Evolutionary conservation across 2,329 filamentous ascomycete species (phyloP).

Genomic region (Neodidymelliopsis sp.): DNA sequence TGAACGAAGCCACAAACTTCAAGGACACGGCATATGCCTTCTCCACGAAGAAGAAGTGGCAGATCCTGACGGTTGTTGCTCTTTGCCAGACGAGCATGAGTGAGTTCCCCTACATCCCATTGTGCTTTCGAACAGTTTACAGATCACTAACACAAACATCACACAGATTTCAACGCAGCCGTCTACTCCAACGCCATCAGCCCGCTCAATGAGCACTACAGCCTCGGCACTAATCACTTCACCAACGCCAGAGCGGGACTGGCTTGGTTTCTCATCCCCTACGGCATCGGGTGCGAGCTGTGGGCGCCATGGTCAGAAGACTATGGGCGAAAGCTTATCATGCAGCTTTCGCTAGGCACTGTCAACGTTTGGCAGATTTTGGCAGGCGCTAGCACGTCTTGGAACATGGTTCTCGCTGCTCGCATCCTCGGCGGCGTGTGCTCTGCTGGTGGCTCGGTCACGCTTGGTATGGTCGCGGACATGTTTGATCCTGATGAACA

Average conservation of each 20-base stretch:
- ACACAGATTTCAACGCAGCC: conserved; percentile 61
- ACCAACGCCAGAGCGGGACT: conserved; percentile 65
- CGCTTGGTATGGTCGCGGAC: conserved; percentile 69
- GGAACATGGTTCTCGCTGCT: conserved; percentile 70
- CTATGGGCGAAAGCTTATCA: conserved; percentile 75
- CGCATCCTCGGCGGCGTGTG: conserved; percentile 47
- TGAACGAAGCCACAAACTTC: conserved; percentile 29
- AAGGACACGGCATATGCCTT: conserved; percentile 55
- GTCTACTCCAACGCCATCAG: conserved; percentile 62
- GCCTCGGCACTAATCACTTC: conserved; percentile 31
- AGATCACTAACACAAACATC: conserved; percentile 40
- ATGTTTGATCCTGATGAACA: conserved; percentile 66
- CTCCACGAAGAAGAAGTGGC: conserved; percentile 61
- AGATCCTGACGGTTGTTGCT: conserved; percentile 60
- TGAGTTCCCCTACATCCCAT: conserved; percentile 47
- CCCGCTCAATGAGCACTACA: conserved; percentile 66
- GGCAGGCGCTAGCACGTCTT: conserved; percentile 67
- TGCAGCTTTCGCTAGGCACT: conserved; percentile 74
- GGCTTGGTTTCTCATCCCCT: conserved; percentile 78
- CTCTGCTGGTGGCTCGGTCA: conserved; percentile 70
- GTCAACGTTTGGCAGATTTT: conserved; percentile 74
- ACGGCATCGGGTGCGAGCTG: conserved; percentile 84
- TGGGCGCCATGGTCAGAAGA: conserved; percentile 86
- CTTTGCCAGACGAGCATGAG: conserved; percentile 59
- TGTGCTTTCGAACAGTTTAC: conserved; percentile 30